These are phyloP conservation scores for Xylariaceae sp. DNA, from an alignment of 2,329 filamentous ascomycete species.

Conservation along the genomic window DNA sequence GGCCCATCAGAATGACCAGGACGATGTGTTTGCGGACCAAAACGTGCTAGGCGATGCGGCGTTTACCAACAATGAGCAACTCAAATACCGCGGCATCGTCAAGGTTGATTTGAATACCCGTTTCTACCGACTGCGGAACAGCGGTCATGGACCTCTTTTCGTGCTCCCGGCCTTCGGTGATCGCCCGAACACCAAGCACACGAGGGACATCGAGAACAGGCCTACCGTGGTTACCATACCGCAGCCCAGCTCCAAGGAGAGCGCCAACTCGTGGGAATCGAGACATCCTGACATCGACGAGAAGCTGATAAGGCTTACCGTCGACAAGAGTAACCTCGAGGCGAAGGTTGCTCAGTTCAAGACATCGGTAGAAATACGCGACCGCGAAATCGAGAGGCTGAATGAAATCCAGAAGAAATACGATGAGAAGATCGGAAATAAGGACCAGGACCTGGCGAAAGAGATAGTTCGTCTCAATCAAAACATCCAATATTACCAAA, in stretches of 20 bases:
- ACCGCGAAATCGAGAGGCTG: slow-evolving; percentile 29
- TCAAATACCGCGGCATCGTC: slow-evolving; percentile 53
- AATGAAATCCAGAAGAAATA: slow-evolving; percentile 24
- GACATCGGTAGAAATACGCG: slow-evolving; percentile 17
- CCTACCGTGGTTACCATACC: slow-evolving; percentile 48
- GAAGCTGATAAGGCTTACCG: slow-evolving; percentile 3
- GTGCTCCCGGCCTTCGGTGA: slow-evolving; percentile 57
- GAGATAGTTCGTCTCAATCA: slow-evolving; percentile 16
- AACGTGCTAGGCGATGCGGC: slow-evolving; percentile 52
- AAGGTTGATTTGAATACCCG: slow-evolving; percentile 57
- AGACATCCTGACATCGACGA: slow-evolving; percentile 29
- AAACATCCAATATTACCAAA: slow-evolving; percentile 1
- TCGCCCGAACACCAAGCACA: slow-evolving; percentile 54
- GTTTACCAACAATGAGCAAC: slow-evolving; percentile 39
- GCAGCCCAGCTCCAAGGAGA: slow-evolving; percentile 28
- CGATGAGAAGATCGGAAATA: slow-evolving; percentile 15
- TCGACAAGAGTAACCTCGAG: slow-evolving; percentile 24
- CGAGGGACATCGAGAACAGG: slow-evolving; percentile 52
- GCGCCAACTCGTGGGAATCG: slow-evolving; percentile 35
- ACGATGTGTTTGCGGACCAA: slow-evolving; percentile 44
- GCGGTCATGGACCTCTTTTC: slow-evolving; percentile 57
- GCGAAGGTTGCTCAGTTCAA: slow-evolving; percentile 16
- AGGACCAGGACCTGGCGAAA: slow-evolving; percentile 2
- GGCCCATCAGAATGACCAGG: slow-evolving; percentile 45
- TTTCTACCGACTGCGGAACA: slow-evolving; percentile 58